phyloP scores from a whole-genome alignment of 345 rosid genomes.

The Syzygium grande region DNA sequence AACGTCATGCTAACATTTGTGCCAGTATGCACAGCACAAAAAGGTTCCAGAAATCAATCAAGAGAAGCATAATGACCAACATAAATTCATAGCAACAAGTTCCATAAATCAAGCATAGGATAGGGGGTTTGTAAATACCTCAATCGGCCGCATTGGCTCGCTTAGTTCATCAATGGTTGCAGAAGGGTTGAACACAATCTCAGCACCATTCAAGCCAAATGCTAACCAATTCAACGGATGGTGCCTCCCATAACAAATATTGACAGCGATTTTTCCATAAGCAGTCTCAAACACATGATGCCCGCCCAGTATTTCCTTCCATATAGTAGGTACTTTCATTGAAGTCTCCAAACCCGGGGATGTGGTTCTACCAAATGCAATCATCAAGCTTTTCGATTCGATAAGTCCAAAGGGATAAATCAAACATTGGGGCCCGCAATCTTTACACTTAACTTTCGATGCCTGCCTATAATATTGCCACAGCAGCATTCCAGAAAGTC shows the following conservation, averaged over 20 bases:
- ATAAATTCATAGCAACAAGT: not conserved
- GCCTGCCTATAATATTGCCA: conserved; percentile 91
- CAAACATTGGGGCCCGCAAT: not conserved
- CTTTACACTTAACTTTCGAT: conserved; percentile 57
- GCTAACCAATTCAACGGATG: conserved; percentile 96
- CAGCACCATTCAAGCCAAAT: conserved; percentile 95
- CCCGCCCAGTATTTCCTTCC: conserved; percentile 81
- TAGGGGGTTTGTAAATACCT: conserved; percentile 27
- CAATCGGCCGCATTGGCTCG: conserved; percentile 99
- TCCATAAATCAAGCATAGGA: not conserved
- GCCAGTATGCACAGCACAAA: not conserved
- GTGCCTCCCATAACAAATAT: conserved; percentile 95
- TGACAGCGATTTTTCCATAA: conserved; percentile 78
- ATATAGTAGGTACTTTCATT: conserved; percentile 97
- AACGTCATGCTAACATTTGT: not conserved
- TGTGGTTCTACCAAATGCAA: conserved; percentile 63
- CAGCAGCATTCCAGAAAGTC: conserved; percentile 86
- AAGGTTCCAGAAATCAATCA: not conserved
- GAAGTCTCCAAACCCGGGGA: conserved; percentile 95
- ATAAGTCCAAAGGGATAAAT: not conserved
- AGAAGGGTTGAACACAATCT: conserved; percentile 97
- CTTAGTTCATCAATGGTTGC: conserved; percentile 97
- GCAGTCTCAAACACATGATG: conserved; percentile 95
- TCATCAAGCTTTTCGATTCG: not conserved
- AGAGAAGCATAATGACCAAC: not conserved